phyloP scores from a whole-genome alignment of 352 stramenopile species.

The Pythium insidiosum region DNA sequence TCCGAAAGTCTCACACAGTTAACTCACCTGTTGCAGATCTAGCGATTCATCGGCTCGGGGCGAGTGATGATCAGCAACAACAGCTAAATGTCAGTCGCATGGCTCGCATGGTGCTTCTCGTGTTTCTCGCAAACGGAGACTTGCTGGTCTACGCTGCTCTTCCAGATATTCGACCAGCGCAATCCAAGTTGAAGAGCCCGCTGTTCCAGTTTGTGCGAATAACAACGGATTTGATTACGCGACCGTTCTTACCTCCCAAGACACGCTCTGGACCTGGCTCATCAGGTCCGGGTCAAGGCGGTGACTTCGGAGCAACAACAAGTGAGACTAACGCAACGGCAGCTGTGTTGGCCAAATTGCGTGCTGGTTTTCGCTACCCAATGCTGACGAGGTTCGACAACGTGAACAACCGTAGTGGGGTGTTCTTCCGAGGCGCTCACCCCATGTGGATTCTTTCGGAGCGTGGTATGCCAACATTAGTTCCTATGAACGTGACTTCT shows the following conservation, averaged over 20 bases:
- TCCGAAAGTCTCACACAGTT: conserved; percentile 75
- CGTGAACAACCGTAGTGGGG: conserved; percentile 79
- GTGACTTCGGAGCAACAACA: conserved; percentile 14
- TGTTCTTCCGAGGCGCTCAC: conserved; percentile 78
- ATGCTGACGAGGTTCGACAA: conserved; percentile 81
- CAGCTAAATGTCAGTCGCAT: conserved; percentile 68
- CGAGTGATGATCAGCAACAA: conserved; percentile 65
- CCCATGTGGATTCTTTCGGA: conserved; percentile 81
- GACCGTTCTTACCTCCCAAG: conserved; percentile 58
- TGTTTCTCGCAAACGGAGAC: conserved; percentile 81
- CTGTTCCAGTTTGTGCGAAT: conserved; percentile 64
- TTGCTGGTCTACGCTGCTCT: conserved; percentile 70
- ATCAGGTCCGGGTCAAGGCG: too few relatives aligned
- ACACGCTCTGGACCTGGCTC: too few relatives aligned
- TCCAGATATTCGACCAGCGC: conserved; percentile 37
- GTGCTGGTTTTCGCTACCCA: conserved; percentile 74
- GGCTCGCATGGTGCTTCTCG: conserved; percentile 79
- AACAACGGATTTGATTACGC: conserved; percentile 66
- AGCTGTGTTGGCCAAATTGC: conserved; percentile 62
- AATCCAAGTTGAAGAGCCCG: too few relatives aligned
- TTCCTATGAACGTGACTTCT: conserved; percentile 63
- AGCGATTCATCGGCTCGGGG: conserved; percentile 68
- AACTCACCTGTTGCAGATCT: conserved; percentile 82
- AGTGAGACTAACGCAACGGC: conserved; percentile 58
- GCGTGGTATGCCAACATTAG: conserved; percentile 50